Conservation (phyloP, 768 basidiomycete genomes). For the Rhizopogon vesiculosus region DNA sequence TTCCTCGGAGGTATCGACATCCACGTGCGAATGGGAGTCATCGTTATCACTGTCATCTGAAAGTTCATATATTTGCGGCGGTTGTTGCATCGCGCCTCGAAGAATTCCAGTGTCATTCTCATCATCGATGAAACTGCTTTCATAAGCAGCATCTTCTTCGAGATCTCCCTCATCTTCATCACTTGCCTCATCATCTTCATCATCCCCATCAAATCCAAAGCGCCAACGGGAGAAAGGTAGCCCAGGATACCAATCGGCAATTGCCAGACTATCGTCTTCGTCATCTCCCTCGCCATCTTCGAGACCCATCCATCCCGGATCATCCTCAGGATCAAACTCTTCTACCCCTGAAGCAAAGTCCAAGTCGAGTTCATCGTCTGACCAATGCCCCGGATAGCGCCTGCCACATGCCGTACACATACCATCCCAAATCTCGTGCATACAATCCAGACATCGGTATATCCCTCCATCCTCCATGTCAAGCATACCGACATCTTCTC, state of each 20-base stretch:
- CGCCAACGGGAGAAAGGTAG: conserved; percentile 12
- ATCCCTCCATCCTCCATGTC: conserved; percentile 75
- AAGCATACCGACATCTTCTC: conserved; percentile 52
- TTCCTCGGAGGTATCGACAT: conserved; percentile 8
- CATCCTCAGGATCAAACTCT: conserved; percentile 22
- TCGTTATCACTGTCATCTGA: conserved; percentile 9
- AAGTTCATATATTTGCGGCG: conserved; percentile 22
- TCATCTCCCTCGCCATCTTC: conserved; percentile 30
- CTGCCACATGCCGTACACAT: conserved; percentile 60
- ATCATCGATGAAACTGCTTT: conserved; percentile 57
- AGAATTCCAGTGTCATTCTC: conserved; percentile 17
- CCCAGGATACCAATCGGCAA: conserved; percentile 13
- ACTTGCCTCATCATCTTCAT: conserved; percentile 14
- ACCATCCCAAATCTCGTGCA: conserved; percentile 75
- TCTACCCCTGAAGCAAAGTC: conserved; percentile 35
- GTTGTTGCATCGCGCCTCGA: not conserved
- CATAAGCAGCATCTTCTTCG: conserved; percentile 39
- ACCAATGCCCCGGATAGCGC: conserved; percentile 50
- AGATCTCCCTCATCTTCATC: conserved; percentile 18
- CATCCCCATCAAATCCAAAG: conserved; percentile 10
- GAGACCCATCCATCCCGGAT: conserved; percentile 29
- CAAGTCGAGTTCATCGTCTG: conserved; percentile 26
- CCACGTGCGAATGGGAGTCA: not conserved
- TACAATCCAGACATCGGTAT: conserved; percentile 71
- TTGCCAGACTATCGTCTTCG: conserved; percentile 20